Base-by-base conservation (phyloP, 352 stramenopile genomes). In the Pythium myriotylum region DNA sequence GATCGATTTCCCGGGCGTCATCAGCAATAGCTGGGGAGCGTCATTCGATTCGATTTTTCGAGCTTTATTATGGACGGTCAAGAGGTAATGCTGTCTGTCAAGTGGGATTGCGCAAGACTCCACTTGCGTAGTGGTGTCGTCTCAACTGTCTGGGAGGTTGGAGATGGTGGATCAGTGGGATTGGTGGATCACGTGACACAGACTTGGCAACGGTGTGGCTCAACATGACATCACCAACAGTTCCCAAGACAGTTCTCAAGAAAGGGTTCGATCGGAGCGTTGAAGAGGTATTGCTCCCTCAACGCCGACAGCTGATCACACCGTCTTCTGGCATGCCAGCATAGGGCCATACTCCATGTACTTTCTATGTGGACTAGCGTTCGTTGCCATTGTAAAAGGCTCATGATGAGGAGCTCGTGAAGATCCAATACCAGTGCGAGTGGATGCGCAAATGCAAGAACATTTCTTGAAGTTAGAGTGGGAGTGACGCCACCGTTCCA, bases 401-500 rank as follows among this genome's bases (percentile, higher is more conserved):
- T 43, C 17, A 43, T 4, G 37, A 43, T 20, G 37, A 43, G 13
- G 4, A 17, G 37, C 17, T 20, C 37, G 13, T 17, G 13, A 54
- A 41, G 47, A 54, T 26, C 9, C 47, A 32, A 17, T 41, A 27
- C 32, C 47, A 32, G 7, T 41, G 19, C 32, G 35, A 23, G 13
- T 43, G 13, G 35, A 58, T 12, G 37, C 33, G 9, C 22, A 4
- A 29, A n/a, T 23, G 48, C 32, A n/a, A n/a, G n/a, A n/a, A n/a
- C 52, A n/a, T 32, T 60, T 27, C 53, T 60, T 53, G 53, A 60
- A 60, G 53, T 45, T 53, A 60, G 35, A 55, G 55, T 62, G 55
- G 55, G 55, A 62, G 47, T 53, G 42, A 48, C 55, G 42, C 55
- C 26, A 62, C 45, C 22, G 20, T 26, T 39, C 50, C 48, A 57